Evolutionary conservation across 1,284 basidiomycete genomes (phyloP), one percentile per base, ranked within the genome.

Genomic region (Erythrobasidium hasegawianum): DNA sequence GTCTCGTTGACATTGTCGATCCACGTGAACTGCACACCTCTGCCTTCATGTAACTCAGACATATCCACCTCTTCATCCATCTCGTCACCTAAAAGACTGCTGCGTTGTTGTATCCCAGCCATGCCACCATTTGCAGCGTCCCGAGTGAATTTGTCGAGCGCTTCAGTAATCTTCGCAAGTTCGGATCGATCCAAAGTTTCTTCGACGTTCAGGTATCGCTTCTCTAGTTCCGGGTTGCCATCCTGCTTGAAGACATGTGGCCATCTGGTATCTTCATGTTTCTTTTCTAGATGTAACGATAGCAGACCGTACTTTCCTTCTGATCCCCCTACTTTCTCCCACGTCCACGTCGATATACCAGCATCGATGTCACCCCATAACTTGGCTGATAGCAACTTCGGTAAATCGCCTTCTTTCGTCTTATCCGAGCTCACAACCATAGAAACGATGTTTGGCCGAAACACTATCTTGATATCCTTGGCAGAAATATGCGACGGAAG

Each of bases 101-200:
- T 75, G 9, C 86, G 87, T 9, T 87, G 77, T 2, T 86, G 87
- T 1, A 81, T 75, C 18, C 80, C 81, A 65, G 82, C 83, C 69
- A 86, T 85, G 18, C 83, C 81, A 0, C 82, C 84, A 52, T 77
- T 80, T 49, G 78, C 79, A 43, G 68, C 22, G 5, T 64, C 61
- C 2, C 81, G 78, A 0, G 90, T 92, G 77, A 89, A 93, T 78
- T 93, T 92, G 74, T 92, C 89, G 57, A 93, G 78, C 4, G 85
- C 80, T 73, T 93, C 89, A 18, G 88, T 83, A 71, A 96, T 88
- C 11, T 81, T 79, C 72, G 84, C 84, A 16, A 96, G 82, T 72
- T 91, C 87, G 0, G 86, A 87, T 1, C 90, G 86, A 72, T 93
- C 88, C 60, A 97, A 80, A 3, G 90, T 94, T 79, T 97, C 95